Conservation (phyloP, 495 filamentous ascomycete species). For the Parathielavia hyrcaniae region DNA sequence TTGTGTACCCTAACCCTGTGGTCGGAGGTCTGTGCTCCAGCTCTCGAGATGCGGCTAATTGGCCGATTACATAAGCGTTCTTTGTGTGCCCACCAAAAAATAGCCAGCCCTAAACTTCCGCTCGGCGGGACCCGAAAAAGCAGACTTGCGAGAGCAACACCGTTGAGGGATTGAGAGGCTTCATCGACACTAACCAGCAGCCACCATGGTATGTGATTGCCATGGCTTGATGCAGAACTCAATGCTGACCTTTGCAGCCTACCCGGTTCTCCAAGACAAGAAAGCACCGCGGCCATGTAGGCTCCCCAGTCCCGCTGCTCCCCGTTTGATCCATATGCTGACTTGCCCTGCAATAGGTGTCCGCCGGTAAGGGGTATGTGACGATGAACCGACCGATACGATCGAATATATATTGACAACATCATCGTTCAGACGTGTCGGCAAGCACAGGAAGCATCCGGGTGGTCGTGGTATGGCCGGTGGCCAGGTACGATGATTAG, state of each 20-base stretch:
- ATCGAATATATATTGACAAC: conserved; percentile 25
- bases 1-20: conserved; percentile 18
- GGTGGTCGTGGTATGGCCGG: conserved; percentile 40
- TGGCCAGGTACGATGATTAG: conserved; percentile 31
- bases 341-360: conserved; percentile 29
- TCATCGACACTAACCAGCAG: conserved; percentile 33
- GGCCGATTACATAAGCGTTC: conserved; percentile 20
- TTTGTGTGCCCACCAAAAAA: conserved; percentile 33
- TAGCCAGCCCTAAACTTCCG: conserved; percentile 34
- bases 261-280: conserved; percentile 38
- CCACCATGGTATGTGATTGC: conserved; percentile 32
- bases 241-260: conserved; percentile 32
- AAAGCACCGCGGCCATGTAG: conserved; percentile 39
- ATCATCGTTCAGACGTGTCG: conserved; percentile 29
- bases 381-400: conserved; percentile 22
- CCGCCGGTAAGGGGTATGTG: conserved; percentile 38
- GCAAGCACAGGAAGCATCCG: conserved; percentile 38
- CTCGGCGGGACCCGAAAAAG: conserved; percentile 24
- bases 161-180: conserved; percentile 29
- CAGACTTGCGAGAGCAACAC: conserved; percentile 28
- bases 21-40: background rate
- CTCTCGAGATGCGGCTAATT: conserved; percentile 14
- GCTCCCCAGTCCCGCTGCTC: conserved; percentile 12
- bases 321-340: conserved; percentile 19
- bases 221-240: background rate